Base-by-base conservation (phyloP, 805 yeast species). In the Debaryomyces castellii region DNA sequence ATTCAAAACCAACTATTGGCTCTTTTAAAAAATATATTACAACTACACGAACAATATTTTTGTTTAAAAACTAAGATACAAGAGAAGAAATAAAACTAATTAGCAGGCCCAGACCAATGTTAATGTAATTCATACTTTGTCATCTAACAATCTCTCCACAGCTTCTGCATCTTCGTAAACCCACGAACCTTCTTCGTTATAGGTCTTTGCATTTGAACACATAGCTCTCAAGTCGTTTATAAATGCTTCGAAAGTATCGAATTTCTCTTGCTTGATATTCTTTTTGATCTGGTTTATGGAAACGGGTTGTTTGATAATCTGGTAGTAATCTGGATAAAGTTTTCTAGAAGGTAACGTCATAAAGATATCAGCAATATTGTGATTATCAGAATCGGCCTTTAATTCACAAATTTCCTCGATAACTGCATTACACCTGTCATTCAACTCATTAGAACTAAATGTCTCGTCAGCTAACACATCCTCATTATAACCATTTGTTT, bases 311-410 rank as follows among this genome's bases (percentile, higher is more conserved):
- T 69, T 65, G 55, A 87, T 84, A 44, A 81, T 69, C 54, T 74
- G 69, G 60, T 85, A 92, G 63, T 92, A 92, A 64, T 92, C 97
- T 0, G 97, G 94, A 62, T 89, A 92, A 44, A 81, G 60, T 61
- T 79, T 78, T 51, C 78, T 77, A 0, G 91, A 77, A 3, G 98
- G 98, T 43, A 86, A 69, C 39, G 75, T 80, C 55, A 81, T 60
- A 67, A 91, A 91, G 12, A 69, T 58, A 24, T 69, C 75, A 5
- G 61, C 49, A 1, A 63, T 51, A 39, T 53, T 54, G 46, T 69
- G 76, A 11, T 69, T 74, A 48, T 69, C 73, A 16, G 67, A 70
- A 48, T 67, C 79, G 51, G 78, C 82, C 41, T 51, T 65, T 44
- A 74, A 61, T 35, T 63, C 63, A 34, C 63, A 50, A 46, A 78